A percentile compares a stretch with the other conserved stretches of the same genome.
phyloP scores from a whole-genome alignment of 768 basidiomycete species.

The Antrodiella citrinella region DNA sequence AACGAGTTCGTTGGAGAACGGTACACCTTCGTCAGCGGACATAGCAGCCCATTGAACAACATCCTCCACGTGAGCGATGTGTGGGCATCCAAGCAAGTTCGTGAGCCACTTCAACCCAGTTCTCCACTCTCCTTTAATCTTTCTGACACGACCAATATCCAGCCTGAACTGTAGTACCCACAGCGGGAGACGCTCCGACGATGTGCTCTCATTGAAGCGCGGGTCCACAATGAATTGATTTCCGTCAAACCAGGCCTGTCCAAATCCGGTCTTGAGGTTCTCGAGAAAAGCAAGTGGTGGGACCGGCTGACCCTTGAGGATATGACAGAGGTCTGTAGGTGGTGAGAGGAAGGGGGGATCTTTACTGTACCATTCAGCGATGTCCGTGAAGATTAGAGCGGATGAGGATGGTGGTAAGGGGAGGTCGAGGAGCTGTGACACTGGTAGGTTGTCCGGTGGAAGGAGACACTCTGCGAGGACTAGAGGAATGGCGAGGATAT shows the following conservation, averaged over 20 bases:
- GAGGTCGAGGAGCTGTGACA: no score
- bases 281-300: neutral
- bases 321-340: no score
- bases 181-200: slow-evolving; percentile 1
- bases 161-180: slow-evolving; percentile 1
- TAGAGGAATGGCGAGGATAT: no score
- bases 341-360: no score
- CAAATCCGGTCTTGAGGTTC: neutral
- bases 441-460: no score
- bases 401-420: no score
- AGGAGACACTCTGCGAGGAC: no score
- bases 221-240: neutral
- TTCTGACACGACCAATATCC: neutral
- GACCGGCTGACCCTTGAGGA: neutral
- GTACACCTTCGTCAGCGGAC: neutral
- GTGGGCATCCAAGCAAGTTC: neutral
- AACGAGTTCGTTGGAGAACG: neutral
- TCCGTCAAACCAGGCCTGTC: slow-evolving; percentile 7
- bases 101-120: neutral
- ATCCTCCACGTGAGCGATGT: neutral
- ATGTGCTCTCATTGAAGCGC: neutral
- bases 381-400: no score
- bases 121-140: neutral
- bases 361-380: no score
- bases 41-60: neutral